Evolutionary conservation across 129 eudicot species (phyloP), one percentile per base, ranked within the genome.

Genomic region (Tanacetum coccineum): DNA sequence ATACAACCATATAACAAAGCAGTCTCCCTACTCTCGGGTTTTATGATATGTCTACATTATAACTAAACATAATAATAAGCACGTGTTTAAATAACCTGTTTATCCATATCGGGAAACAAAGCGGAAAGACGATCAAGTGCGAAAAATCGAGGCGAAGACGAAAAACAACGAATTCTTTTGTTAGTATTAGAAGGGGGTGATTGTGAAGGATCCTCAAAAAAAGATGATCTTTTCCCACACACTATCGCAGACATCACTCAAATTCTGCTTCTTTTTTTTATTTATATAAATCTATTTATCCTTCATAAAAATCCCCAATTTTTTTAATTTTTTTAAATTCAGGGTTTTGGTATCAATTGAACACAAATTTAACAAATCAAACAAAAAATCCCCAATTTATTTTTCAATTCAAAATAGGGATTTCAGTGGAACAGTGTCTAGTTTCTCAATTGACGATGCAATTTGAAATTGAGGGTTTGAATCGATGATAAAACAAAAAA

Each of bases 51-150:
- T n/a, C n/a, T n/a, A n/a, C n/a, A n/a, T n/a, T n/a, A n/a, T 30
- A 30, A 28, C 36, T 28, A 28, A 28, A 28, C 36, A 28, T 28
- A 28, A 28, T 4, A 28, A 28, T 4, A 28, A 28, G 1, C 39
- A 28, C 36, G 6, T 28, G 4, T 28, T 28, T 4, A 13, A 70
- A n/a, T 7, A 59, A 91, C 97, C 95, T 83, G 85, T 54, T 79
- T 85, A 65, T 91, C 96, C 96, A 91, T 91, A 57, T 77, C 85
- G 78, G 97, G 96, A 64, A 91, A 91, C 78, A 87, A 60, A 28
- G 82, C 78, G 26, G 70, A 12, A 6, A 91, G 90, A 74, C 81
- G 86, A 85, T 91, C 90, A 30, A 91, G 63, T 28, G 81, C 77
- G 32, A 75, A 80, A 62, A 63, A 66, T 22, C 84, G 59, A 62